A percentile compares a stretch with the other conserved stretches of the same genome.
These are phyloP conservation scores for Eimeria maxima DNA, from an alignment of 169 alveolate species.

Conservation along the genomic window DNA sequence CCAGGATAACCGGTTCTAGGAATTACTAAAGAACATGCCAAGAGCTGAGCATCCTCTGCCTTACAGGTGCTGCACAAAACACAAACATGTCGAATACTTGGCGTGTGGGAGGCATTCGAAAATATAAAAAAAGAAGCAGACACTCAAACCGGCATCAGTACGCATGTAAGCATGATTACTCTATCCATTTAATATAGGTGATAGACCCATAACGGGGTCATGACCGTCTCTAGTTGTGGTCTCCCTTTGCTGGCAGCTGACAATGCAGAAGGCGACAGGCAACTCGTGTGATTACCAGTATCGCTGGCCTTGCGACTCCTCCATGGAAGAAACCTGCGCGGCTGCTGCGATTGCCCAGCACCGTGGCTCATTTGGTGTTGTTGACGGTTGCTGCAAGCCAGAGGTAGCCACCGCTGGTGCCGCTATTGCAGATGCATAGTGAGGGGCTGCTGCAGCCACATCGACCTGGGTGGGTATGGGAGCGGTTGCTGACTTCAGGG, in stretches of 20 bases:
- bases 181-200: neutral
- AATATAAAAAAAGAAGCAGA: too few species aligned
- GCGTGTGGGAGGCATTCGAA: too few species aligned
- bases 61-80: constrained; percentile 31
- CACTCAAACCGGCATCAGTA: neutral
- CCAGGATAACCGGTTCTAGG: constrained; percentile 20
- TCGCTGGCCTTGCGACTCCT: constrained; percentile 59
- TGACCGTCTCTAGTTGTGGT: neutral
- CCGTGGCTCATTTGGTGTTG: constrained; percentile 32
- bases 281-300: constrained; percentile 40
- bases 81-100: neutral
- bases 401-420: neutral
- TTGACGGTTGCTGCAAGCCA: neutral
- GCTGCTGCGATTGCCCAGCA: constrained; percentile 72
- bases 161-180: neutral
- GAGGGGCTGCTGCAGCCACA: constrained; percentile 4
- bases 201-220: neutral
- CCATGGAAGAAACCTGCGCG: constrained; percentile 30
- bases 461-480: neutral
- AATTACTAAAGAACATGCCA: constrained; percentile 52
- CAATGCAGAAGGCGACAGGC: neutral
- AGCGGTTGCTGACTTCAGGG: neutral
- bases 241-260: neutral
- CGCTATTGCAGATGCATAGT: neutral
- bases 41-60: constrained; percentile 76